Evolutionary conservation across 768 basidiomycete species (phyloP), one percentile per base, ranked within the genome.

Genomic region (Asterophora parasitica): DNA sequence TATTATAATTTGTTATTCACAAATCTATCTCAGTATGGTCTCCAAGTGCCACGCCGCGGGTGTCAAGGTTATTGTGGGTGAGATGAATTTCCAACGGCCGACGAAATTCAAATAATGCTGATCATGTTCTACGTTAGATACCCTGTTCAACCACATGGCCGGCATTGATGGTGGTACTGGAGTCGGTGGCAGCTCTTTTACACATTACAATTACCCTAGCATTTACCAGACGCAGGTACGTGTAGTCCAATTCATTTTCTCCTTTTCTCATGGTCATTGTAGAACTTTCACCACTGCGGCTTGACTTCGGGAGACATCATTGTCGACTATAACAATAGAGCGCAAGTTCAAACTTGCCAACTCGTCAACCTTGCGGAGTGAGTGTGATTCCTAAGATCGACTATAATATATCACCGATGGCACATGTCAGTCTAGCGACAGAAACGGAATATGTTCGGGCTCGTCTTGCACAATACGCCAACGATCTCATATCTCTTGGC

Each of bases 91-190:
- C 3, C 28, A 27, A 10, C 9, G 42, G 20, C 1, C 4, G 6
- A 20, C 42, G 30, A 11, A 16, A 7, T 2, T 4, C 13, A 42
- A 11, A 8, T 17, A 13, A 8, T 16, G 23, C 30, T 4, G 19
- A 23, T 4, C 15, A 12, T 19, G 6, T 7, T n/a, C 6, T 36
- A 12, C 3, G 27, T 35, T 33, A 76, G 75, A 79, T 58, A 81
- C 79, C 0, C 63, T 86, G 23, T 78, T 75, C 62, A 85, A 86
- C 61, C 84, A 86, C 57, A 85, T 85, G 83, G 61, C 79, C 2
- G 79, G 72, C 0, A 19, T 53, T 2, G 67, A 74, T 36, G 72
- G 70, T 13, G 81, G 79, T 0, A 68, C 69, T 11, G 79, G 79
- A 5, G 66, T 71, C 12, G 78, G 62, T 1, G 78, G 78, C 7